These are phyloP conservation scores for maize (Zea mays) DNA, from an alignment of 176 grass and related monocot species.

Conservation along the genomic window Zm-B73-REFERENCE-NAM-5.0 NC_050101.1:103355001-103355500, in stretches of 20 bases:
- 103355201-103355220: constrained; percentile 34
- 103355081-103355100: constrained; percentile 36
- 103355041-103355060: not conserved
- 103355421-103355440: not conserved
- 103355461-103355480: not conserved
- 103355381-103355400: too few species aligned
- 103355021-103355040: too few species aligned
- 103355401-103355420: not conserved
- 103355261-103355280: not conserved
- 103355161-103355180: fast-evolving
- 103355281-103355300: not conserved
- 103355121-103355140: not conserved
- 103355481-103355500: too few species aligned
- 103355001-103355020: too few species aligned
- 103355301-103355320: constrained; percentile 15
- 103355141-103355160: fast-evolving
- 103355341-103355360: not conserved
- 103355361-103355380: too few species aligned
- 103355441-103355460: not conserved
- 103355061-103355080: not conserved
- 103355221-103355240: not conserved
- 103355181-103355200: constrained; percentile 35
- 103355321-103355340: not conserved
- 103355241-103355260: constrained; percentile 10
- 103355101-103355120: not conserved